phyloP scores from a whole-genome alignment of 1,284 basidiomycete species.

The Ustilago bromivora region DNA sequence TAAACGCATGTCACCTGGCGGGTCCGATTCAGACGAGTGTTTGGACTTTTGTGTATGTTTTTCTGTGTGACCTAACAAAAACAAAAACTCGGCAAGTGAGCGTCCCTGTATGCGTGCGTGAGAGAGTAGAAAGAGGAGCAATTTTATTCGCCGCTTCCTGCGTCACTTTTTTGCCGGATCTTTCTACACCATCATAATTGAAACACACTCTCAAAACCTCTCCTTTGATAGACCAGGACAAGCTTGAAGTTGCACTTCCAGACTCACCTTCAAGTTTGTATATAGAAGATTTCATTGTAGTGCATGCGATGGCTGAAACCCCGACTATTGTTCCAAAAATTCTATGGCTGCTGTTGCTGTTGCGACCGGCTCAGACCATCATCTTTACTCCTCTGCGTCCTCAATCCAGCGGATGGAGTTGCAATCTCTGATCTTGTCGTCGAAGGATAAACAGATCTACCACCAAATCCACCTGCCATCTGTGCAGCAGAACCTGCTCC shows the following conservation, averaged over 20 bases:
- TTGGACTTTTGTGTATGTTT: too few relatives aligned
- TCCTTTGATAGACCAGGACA: background rate
- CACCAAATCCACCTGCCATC: conserved; percentile 6
- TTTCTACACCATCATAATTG: background rate
- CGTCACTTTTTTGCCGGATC: background rate
- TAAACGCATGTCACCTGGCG: background rate
- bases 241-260: too few relatives aligned
- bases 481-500: background rate
- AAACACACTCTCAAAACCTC: background rate
- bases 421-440: conserved; percentile 29
- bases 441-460: conserved; percentile 11
- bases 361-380: conserved; percentile 11
- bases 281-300: too few relatives aligned
- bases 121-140: background rate
- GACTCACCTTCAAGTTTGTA: too few relatives aligned
- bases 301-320: too few relatives aligned
- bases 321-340: too few relatives aligned
- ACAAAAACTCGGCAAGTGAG: background rate
- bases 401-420: conserved; percentile 6
- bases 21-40: too few relatives aligned
- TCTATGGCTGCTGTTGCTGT: conserved; percentile 12
- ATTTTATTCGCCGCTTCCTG: background rate
- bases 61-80: background rate
- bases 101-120: background rate
- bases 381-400: conserved; percentile 26